phyloP scores from a whole-genome alignment of 2,329 filamentous ascomycete genomes.

The Ophiostoma tasmaniense region DNA sequence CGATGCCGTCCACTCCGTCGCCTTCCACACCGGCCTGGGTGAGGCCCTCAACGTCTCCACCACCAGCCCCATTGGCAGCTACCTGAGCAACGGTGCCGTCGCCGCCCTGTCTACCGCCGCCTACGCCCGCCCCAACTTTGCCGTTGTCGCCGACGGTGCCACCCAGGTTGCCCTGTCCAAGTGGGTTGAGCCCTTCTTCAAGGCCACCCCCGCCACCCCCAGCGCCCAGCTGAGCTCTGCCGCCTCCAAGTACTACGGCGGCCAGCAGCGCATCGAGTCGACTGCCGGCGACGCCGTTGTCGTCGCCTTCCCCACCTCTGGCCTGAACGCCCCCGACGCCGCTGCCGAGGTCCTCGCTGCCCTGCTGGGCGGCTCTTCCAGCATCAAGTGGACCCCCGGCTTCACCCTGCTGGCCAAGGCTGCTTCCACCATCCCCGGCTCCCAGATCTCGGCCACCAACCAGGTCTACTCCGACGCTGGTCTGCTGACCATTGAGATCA shows the following conservation, averaged over 20 bases:
- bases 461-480: slow-evolving; percentile 88
- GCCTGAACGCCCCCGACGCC: slow-evolving; percentile 74
- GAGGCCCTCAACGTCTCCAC: slow-evolving; percentile 64
- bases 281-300: slow-evolving; percentile 72
- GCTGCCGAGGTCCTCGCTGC: slow-evolving; percentile 80
- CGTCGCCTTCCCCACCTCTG: slow-evolving; percentile 86
- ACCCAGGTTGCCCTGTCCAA: slow-evolving; percentile 67
- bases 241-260: slow-evolving; percentile 82
- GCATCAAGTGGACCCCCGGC: slow-evolving; percentile 90
- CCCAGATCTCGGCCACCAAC: slow-evolving; percentile 66
- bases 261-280: slow-evolving; percentile 82
- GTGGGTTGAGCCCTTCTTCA: slow-evolving; percentile 93
- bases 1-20: slow-evolving; percentile 76
- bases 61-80: slow-evolving; percentile 64
- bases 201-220: slow-evolving; percentile 48
- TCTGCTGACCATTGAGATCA: slow-evolving; percentile 74
- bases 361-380: slow-evolving; percentile 81
- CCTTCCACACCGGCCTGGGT: slow-evolving; percentile 91
- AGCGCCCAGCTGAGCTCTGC: slow-evolving; percentile 44
- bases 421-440: slow-evolving; percentile 54
- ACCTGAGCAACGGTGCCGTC: slow-evolving; percentile 68
- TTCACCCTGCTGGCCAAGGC: slow-evolving; percentile 86
- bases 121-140: slow-evolving; percentile 85
- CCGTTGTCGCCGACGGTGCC: slow-evolving; percentile 82
- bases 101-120: slow-evolving; percentile 67